Percentiles rank a stretch among this genome's conserved stretches.
phyloP scores from a whole-genome alignment of 108 stramenopile species.

The Discostella stelligeroides region DNA sequence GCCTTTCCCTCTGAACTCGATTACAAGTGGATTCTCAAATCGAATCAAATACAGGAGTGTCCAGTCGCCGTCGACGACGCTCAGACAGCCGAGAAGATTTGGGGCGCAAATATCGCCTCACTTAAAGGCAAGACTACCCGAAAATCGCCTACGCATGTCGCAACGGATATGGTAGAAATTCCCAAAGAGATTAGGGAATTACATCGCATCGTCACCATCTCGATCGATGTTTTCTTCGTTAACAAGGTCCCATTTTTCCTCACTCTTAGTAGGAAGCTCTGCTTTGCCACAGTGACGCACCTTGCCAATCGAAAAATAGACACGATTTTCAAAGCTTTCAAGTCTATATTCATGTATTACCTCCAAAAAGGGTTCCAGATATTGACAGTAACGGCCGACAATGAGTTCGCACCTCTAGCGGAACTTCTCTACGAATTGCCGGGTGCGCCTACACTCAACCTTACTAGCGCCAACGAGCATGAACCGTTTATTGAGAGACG shows the following conservation, averaged over 20 bases:
- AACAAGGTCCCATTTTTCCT: slow-evolving; percentile 1
- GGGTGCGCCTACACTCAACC: not conserved
- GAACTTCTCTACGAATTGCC: not conserved
- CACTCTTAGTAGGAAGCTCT: not conserved
- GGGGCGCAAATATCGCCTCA: slow-evolving; percentile 13
- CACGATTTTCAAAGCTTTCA: slow-evolving; percentile 2
- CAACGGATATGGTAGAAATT: not conserved
- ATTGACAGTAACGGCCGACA: not conserved
- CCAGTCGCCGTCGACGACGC: slow-evolving; percentile 13
- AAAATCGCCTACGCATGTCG: not conserved
- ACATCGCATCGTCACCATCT: not conserved
- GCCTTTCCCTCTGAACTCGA: not conserved
- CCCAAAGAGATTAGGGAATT: not conserved
- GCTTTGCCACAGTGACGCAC: slow-evolving; percentile 9
- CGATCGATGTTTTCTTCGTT: not conserved
- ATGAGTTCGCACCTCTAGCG: not conserved
- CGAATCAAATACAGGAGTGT: slow-evolving; percentile 16
- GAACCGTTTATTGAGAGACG: not conserved
- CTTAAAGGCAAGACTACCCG: slow-evolving; percentile 21
- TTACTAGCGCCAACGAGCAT: not conserved
- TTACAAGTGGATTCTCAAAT: slow-evolving; percentile 8
- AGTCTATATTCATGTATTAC: not conserved
- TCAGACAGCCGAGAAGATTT: not conserved
- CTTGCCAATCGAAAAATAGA: not conserved
- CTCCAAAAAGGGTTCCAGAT: slow-evolving; percentile 1